Base-by-base conservation (phyloP, 2,329 filamentous ascomycete genomes). In the Pyrenophora tritici-repentis region DNA sequence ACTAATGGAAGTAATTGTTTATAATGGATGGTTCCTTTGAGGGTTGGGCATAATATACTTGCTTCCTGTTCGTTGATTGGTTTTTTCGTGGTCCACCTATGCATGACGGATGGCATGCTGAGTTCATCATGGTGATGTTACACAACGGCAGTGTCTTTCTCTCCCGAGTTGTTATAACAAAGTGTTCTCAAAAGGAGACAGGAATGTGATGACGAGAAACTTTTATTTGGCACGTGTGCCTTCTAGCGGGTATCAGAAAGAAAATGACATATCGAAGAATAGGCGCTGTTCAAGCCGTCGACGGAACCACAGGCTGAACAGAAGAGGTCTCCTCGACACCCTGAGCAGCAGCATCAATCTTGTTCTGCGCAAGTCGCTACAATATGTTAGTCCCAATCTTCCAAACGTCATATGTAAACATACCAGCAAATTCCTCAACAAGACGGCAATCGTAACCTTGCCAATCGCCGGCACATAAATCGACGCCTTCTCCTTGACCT, bases 381-480 rank as follows among this genome's bases (percentile, higher is more conserved):
- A 6, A 2, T 8, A 1, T 24, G 58, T 72, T 41, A 72, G 69
- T 29, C 10, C 18, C 6, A 10, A 33, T 26, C 20, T 14, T 38
- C 13, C 16, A n/a, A 18, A 24, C 4, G 22, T 6, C 8, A 6
- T 4, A 18, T 4, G 14, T 3, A 22, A 26, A 83, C 87, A 77
- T 77, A 94, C 90, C 69, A 97, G 81, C 31, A 97, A 77, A 70
- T 99, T 99, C 49, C 94, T 82, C 67, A 97, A 78, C 51, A 99
- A 77, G 29, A 97, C 87, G 13, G 93, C 90, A 71, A 97, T 97
- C 0, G 94, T 99, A 40, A 97, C 93, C 79, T 97, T 99, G 64
- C 94, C 94, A 61, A 97, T 95, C 0, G 93, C 94, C 1, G 94
- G 94, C 14, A 97, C 92, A 66, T 97, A 99, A 66, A 99, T 96